Conservation (phyloP, 2,329 filamentous ascomycete species). For the Alternaria incomplexa region DNA sequence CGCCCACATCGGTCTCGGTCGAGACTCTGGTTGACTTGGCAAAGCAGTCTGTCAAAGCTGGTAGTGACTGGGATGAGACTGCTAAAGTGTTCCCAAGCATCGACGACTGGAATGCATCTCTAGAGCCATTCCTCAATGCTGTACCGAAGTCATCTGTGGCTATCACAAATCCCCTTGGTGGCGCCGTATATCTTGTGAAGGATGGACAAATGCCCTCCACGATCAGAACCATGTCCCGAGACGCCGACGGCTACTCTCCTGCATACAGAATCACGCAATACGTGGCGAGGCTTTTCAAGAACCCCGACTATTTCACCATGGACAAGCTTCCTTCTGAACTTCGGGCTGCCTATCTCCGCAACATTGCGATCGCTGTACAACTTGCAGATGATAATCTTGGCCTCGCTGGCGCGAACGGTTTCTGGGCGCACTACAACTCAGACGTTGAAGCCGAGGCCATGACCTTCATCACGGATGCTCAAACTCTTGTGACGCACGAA, state of each 20-base stretch:
- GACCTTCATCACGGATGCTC: constrained; percentile 60
- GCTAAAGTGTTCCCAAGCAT: constrained; percentile 67
- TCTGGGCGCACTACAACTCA: constrained; percentile 56
- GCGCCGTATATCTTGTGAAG: constrained; percentile 69
- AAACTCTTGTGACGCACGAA: constrained; percentile 55
- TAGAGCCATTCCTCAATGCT: constrained; percentile 62
- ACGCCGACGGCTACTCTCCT: constrained; percentile 72
- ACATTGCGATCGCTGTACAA: constrained; percentile 61
- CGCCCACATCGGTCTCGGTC: constrained; percentile 54
- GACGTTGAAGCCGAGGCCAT: constrained; percentile 61
- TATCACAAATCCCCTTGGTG: constrained; percentile 74
- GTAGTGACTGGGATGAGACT: constrained; percentile 33
- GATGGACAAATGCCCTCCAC: constrained; percentile 24
- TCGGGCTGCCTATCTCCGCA: constrained; percentile 50
- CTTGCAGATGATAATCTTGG: constrained; percentile 66
- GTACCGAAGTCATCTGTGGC: constrained; percentile 69
- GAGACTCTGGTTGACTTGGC: constrained; percentile 63
- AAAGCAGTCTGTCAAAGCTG: constrained; percentile 53
- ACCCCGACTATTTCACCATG: constrained; percentile 44
- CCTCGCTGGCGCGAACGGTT: constrained; percentile 60
- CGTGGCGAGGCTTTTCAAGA: constrained; percentile 63
- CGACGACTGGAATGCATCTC: constrained; percentile 68
- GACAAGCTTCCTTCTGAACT: constrained; percentile 37
- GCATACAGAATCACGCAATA: constrained; percentile 79
- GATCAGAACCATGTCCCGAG: constrained; percentile 56